Conservation (phyloP, 1,139 yeast genomes). For the Pichia sp. region DNA sequence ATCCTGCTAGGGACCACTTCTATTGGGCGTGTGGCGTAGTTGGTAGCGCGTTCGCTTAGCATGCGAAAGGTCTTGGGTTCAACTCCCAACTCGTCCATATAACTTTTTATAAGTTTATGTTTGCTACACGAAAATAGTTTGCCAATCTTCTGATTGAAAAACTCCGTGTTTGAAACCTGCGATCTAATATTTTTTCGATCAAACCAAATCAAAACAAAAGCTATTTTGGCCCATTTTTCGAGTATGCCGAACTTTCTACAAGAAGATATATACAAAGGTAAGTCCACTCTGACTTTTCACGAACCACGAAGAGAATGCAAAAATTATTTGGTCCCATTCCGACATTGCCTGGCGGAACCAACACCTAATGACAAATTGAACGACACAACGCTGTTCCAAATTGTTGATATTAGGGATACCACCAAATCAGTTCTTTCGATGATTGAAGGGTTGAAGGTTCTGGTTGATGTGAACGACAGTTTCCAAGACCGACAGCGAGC, state of each 20-base stretch:
- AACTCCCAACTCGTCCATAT: slow-evolving; percentile 63
- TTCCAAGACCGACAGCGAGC: slow-evolving; percentile 26
- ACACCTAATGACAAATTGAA: slow-evolving; percentile 7
- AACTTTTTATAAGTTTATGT: slow-evolving; percentile 26
- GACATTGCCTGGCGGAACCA: slow-evolving; percentile 16
- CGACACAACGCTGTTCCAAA: slow-evolving; percentile 34
- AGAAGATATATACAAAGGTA: slow-evolving; percentile 14
- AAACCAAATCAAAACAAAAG: too few species aligned
- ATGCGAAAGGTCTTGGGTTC: slow-evolving; percentile 65
- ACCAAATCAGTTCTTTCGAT: slow-evolving; percentile 34
- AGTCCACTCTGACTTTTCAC: neutral
- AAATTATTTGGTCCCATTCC: slow-evolving; percentile 8
- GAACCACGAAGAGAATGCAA: neutral
- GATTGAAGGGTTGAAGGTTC: slow-evolving; percentile 33
- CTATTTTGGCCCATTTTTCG: neutral
- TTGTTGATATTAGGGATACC: slow-evolving; percentile 38
- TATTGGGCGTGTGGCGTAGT: slow-evolving; percentile 65
- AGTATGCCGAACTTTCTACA: slow-evolving; percentile 10
- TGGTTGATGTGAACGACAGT: slow-evolving; percentile 28
- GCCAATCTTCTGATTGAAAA: too few species aligned
- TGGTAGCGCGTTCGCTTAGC: slow-evolving; percentile 72
- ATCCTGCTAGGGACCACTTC: slow-evolving; percentile 75
- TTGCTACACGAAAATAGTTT: neutral
- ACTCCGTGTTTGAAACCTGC: too few species aligned
- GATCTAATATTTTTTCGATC: too few species aligned